Base-by-base conservation (phyloP, 2,329 filamentous ascomycete genomes). In the Colletotrichum sublineola region DNA sequence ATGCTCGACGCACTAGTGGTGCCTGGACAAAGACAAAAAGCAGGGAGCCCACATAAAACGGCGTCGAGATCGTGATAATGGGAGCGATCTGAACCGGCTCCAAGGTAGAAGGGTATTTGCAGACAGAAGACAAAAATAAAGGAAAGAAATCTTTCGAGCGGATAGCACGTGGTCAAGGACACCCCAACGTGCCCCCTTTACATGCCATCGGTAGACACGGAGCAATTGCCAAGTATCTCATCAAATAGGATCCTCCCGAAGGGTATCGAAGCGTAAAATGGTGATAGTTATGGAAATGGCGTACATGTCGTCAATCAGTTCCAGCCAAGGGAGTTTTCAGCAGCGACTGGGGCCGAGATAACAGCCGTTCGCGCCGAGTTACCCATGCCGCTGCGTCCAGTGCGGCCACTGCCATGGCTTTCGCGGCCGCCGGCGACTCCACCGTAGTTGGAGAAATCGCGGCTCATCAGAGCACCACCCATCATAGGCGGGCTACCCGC, bases 321-420 rank as follows among this genome's bases (percentile, higher is more conserved):
- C 95, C 95, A 98, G 78, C 95, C 95, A 76, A 98, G 89, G 63
- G 94, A 97, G 87, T 98, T 98, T 86, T 97, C 95, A 4, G 95
- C 93, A 82, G 95, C 95, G 75, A 97, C 93, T 4, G 95, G 95
- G 44, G 94, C 94, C 74, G 94, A 97, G 80, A 98, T 97, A 82
- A 92, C 86, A 55, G 87, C 87, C 4, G 87, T 89, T 60, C 88
- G 86, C 31, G 82, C 87, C 50, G 87, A 89, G 81, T 86, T 85
- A 77, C 84, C 84, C 80, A 83, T 85, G 65, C 85, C 86, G 76
- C 86, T 86, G 69, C 84, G 82, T 63, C 84, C 85, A 11, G 69
- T 72, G 8, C 55, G 66, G 73, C 92, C 93, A 80, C 93, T 95
- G 76, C 88, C 89, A 67, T 92, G 90, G 77, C 89, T 91, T 80